These are phyloP conservation scores for Melocanna baccifera DNA, from an alignment of 176 grass and related monocot genomes.

Conservation along the genomic window DNA sequence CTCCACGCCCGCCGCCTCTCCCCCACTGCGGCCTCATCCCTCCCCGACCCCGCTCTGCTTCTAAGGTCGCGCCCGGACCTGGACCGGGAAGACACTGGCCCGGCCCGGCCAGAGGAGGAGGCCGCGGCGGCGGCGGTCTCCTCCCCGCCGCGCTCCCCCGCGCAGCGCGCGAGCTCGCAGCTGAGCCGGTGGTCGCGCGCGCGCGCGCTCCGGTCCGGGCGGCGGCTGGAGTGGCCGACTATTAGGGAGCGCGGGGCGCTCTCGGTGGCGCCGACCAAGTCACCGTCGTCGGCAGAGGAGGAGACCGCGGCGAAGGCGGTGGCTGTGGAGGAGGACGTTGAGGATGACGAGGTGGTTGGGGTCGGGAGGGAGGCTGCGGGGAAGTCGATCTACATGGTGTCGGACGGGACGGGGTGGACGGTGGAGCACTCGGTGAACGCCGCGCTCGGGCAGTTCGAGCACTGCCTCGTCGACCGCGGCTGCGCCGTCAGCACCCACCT, in stretches of 20 bases:
- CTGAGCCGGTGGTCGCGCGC: constrained; percentile 69
- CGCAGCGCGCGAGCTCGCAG: constrained; percentile 34
- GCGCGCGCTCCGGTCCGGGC: constrained; percentile 63
- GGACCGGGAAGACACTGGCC: neutral
- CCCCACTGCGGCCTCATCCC: constrained; percentile 2
- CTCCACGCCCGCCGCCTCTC: neutral
- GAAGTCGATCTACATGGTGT: constrained; percentile 98
- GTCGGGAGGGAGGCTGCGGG: constrained; percentile 8
- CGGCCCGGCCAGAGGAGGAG: neutral
- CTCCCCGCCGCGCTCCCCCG: constrained; percentile 8
- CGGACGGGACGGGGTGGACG: constrained; percentile 94
- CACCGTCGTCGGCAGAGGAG: neutral
- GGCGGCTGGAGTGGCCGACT: constrained; percentile 44
- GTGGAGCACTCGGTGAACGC: constrained; percentile 93
- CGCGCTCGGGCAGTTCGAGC: constrained; percentile 93
- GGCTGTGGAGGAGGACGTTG: constrained; percentile 5
- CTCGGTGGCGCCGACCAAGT: neutral
- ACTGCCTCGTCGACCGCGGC: constrained; percentile 64
- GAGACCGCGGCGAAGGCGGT: neutral
- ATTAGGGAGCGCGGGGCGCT: neutral
- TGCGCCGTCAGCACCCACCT: constrained; percentile 84
- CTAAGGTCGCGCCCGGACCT: neutral
- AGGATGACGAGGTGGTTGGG: constrained; percentile 6
- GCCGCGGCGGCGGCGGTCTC: neutral
- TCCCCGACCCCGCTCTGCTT: neutral